These are phyloP conservation scores for Aspergillus conjunctus DNA, from an alignment of 495 filamentous ascomycete species.

Conservation along the genomic window DNA sequence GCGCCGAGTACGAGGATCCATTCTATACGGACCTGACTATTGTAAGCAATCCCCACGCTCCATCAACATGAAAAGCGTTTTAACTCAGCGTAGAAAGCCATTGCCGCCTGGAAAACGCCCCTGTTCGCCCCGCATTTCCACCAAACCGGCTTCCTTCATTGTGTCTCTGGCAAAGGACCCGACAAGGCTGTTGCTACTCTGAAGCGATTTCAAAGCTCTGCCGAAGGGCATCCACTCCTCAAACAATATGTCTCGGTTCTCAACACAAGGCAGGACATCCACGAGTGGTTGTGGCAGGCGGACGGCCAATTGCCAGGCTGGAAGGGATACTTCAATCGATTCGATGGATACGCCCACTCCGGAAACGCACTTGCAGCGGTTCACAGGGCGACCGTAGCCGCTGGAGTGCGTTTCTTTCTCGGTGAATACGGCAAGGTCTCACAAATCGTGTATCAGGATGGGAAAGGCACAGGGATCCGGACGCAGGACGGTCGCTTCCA, in stretches of 20 bases:
- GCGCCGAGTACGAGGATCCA: slow-evolving; percentile 57
- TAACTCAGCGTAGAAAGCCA: slow-evolving; percentile 44
- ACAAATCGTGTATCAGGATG: slow-evolving; percentile 29
- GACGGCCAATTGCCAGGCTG: slow-evolving; percentile 52
- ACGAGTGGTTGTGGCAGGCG: slow-evolving; percentile 44
- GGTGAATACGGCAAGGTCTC: slow-evolving; percentile 31
- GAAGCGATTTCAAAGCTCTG: slow-evolving; percentile 46
- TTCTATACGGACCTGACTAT: slow-evolving; percentile 55
- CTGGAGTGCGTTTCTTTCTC: slow-evolving; percentile 42
- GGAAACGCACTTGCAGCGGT: slow-evolving; percentile 43
- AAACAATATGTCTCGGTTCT: slow-evolving; percentile 39
- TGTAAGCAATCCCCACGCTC: slow-evolving; percentile 31
- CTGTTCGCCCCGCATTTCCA: slow-evolving; percentile 56
- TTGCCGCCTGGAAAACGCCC: slow-evolving; percentile 52
- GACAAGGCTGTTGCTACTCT: slow-evolving; percentile 50
- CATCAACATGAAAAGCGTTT: background rate
- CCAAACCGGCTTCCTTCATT: slow-evolving; percentile 56
- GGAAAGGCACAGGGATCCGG: slow-evolving; percentile 36
- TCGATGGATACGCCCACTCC: slow-evolving; percentile 56
- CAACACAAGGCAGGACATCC: slow-evolving; percentile 38
- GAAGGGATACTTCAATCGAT: slow-evolving; percentile 57
- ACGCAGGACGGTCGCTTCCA: slow-evolving; percentile 42
- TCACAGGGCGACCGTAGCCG: slow-evolving; percentile 29
- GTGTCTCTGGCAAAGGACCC: slow-evolving; percentile 48
- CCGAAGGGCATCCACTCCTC: slow-evolving; percentile 38